Conservation (phyloP, 352 stramenopile species). For the Blastocystis sp. region DNA sequence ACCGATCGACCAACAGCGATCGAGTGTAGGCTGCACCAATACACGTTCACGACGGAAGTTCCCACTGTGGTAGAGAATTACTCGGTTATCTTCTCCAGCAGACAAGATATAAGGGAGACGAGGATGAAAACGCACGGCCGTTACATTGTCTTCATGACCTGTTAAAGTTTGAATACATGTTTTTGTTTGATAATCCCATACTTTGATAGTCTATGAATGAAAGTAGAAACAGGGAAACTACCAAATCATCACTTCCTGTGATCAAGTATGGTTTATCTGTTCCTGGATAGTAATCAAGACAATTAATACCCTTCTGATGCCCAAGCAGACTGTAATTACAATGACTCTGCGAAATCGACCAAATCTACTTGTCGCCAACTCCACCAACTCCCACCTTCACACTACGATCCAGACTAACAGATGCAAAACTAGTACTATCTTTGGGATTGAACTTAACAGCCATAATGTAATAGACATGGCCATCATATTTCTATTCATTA, state of each 20-base stretch:
- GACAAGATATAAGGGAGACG: slow-evolving; percentile 92
- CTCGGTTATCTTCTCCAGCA: slow-evolving; percentile 82
- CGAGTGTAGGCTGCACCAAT: slow-evolving; percentile 16
- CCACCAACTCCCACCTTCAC: slow-evolving; percentile 76
- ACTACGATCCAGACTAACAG: slow-evolving; percentile 86
- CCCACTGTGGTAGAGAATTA: slow-evolving; percentile 31
- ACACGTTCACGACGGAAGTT: slow-evolving; percentile 48
- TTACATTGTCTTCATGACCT: slow-evolving; percentile 96
- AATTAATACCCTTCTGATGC: slow-evolving; percentile 94
- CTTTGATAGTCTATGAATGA: slow-evolving; percentile 80
- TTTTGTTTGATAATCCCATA: slow-evolving; percentile 99
- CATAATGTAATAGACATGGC: slow-evolving; percentile 96
- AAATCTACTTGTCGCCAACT: slow-evolving; percentile 61
- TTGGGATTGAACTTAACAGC: slow-evolving; percentile 95
- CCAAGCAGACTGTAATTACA: slow-evolving; percentile 83
- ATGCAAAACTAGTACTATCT: slow-evolving; percentile 94
- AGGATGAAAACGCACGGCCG: slow-evolving; percentile 91
- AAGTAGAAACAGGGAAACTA: neutral
- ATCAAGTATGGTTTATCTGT: slow-evolving; percentile 96
- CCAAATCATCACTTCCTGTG: slow-evolving; percentile 80
- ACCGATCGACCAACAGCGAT: neutral
- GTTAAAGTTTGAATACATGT: slow-evolving; percentile 93
- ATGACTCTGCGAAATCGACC: slow-evolving; percentile 79
- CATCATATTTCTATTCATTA: slow-evolving; percentile 3
- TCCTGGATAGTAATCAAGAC: slow-evolving; percentile 94